Conservation (phyloP, 75 land plant species). For the Sequoia sempervirens region DNA sequence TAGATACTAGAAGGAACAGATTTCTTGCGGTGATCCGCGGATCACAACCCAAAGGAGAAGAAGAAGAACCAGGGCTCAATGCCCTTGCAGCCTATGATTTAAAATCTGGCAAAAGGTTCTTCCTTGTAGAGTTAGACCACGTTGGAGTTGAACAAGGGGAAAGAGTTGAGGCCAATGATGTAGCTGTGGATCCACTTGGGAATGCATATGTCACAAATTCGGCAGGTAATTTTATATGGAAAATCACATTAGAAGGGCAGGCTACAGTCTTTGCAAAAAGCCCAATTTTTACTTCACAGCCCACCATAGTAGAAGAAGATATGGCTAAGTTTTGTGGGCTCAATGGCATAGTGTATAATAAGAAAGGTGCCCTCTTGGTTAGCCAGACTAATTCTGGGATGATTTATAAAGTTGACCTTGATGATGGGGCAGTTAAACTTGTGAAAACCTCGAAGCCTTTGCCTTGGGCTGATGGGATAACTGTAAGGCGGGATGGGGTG, state of each 20-base stretch:
- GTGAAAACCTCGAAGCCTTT: slow-evolving; percentile 25
- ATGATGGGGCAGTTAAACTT: slow-evolving; percentile 39
- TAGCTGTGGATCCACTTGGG: slow-evolving; percentile 46
- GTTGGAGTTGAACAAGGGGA: background rate
- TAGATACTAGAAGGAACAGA: slow-evolving; percentile 51
- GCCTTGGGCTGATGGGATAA: slow-evolving; percentile 47
- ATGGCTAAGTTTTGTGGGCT: slow-evolving; percentile 34
- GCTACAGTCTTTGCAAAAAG: slow-evolving; percentile 40
- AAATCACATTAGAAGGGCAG: slow-evolving; percentile 41
- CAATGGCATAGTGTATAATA: slow-evolving; percentile 54
- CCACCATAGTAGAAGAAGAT: slow-evolving; percentile 6
- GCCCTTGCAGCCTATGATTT: slow-evolving; percentile 79
- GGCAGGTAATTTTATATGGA: slow-evolving; percentile 56
- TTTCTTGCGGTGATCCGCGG: slow-evolving; percentile 55
- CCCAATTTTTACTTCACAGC: slow-evolving; percentile 25
- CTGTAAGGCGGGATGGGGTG: slow-evolving; percentile 47
- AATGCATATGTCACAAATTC: slow-evolving; percentile 69
- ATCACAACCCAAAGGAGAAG: background rate
- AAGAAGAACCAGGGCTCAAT: slow-evolving; percentile 22
- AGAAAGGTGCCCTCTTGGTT: slow-evolving; percentile 54
- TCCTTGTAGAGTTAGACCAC: background rate
- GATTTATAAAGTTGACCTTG: slow-evolving; percentile 47
- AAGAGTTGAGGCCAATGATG: slow-evolving; percentile 31
- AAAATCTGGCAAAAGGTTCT: slow-evolving; percentile 26
- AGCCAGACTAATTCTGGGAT: slow-evolving; percentile 63